Evolutionary conservation across 2,329 filamentous ascomycete genomes (phyloP).

Genomic region (Cordyceps farinosa): DNA sequence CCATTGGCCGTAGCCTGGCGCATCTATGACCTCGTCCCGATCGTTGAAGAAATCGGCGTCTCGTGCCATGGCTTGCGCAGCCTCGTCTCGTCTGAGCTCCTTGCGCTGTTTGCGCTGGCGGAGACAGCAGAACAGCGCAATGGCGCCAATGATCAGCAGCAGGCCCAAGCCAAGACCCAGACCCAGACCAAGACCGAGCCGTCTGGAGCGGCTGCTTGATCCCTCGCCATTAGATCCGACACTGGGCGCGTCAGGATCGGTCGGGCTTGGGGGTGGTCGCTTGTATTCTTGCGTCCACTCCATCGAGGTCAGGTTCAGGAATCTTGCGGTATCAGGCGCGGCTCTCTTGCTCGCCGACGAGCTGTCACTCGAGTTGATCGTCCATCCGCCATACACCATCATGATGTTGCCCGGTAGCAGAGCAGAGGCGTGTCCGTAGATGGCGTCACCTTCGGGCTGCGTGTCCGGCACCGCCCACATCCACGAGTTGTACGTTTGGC

Average conservation of each 20-base stretch:
- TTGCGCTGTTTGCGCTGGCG: slow-evolving; percentile 36
- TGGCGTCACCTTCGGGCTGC: slow-evolving; percentile 43
- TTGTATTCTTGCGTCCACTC: slow-evolving; percentile 50
- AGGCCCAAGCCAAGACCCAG: slow-evolving; percentile 59
- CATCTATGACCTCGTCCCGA: slow-evolving; percentile 46
- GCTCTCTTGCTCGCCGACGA: slow-evolving; percentile 29
- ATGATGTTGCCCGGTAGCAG: slow-evolving; percentile 64
- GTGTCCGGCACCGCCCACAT: slow-evolving; percentile 61
- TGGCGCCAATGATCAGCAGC: slow-evolving; percentile 43
- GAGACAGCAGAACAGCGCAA: slow-evolving; percentile 49
- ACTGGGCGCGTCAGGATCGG: slow-evolving; percentile 25
- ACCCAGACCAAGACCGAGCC: slow-evolving; percentile 59
- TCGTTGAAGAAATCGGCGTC: slow-evolving; percentile 45
- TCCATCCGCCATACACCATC: slow-evolving; percentile 64
- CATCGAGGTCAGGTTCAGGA: slow-evolving; percentile 57
- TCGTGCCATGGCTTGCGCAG: slow-evolving; percentile 47
- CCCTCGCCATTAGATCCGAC: slow-evolving; percentile 20
- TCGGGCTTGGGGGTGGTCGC: slow-evolving; percentile 35
- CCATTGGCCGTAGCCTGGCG: slow-evolving; percentile 13
- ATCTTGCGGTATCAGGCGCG: slow-evolving; percentile 31
- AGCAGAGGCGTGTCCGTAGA: slow-evolving; percentile 62
- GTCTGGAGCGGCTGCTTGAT: slow-evolving; percentile 22
- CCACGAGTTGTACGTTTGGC: slow-evolving; percentile 72
- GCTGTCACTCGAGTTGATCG: slow-evolving; percentile 33
- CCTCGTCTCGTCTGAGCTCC: slow-evolving; percentile 40